A percentile compares a stretch with the other conserved stretches of the same genome.
Conservation (phyloP, 202 grass and related monocot species). For the Schoenoplectus triqueter region DNA sequence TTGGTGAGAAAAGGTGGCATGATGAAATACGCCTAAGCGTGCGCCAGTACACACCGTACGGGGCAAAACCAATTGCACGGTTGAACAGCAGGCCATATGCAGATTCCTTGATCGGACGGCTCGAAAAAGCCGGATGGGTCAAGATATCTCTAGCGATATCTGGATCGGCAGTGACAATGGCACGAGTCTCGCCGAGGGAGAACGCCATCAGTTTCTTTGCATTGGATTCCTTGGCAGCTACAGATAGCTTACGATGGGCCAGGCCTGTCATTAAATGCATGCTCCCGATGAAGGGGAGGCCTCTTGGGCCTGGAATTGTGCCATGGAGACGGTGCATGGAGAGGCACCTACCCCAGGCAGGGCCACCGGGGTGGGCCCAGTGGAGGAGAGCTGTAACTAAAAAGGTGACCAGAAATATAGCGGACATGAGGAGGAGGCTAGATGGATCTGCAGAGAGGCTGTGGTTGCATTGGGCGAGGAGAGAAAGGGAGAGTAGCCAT, state of each 20-base stretch:
- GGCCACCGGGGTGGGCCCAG: slow-evolving; percentile 70
- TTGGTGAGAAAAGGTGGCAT: slow-evolving; percentile 81
- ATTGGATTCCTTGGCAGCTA: slow-evolving; percentile 24
- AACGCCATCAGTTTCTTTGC: slow-evolving; percentile 71
- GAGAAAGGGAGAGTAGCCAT: slow-evolving; percentile 64
- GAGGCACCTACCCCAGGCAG: slow-evolving; percentile 69
- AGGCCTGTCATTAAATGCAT: slow-evolving; percentile 91
- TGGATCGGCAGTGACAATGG: slow-evolving; percentile 62
- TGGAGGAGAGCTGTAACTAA: slow-evolving; percentile 46
- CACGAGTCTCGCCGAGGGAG: slow-evolving; percentile 66
- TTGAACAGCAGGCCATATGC: slow-evolving; percentile 83
- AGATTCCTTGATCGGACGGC: slow-evolving; percentile 83
- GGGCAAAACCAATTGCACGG: slow-evolving; percentile 97
- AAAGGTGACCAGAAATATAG: not conserved
- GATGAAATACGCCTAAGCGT: slow-evolving; percentile 69
- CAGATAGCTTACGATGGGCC: slow-evolving; percentile 74
- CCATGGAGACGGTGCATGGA: not conserved
- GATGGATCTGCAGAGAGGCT: slow-evolving; percentile 31
- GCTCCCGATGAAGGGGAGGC: slow-evolving; percentile 73
- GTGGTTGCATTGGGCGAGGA: slow-evolving; percentile 56
- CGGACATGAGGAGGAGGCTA: slow-evolving; percentile 39
- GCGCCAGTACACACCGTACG: slow-evolving; percentile 72
- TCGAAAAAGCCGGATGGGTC: slow-evolving; percentile 57
- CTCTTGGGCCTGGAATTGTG: slow-evolving; percentile 51
- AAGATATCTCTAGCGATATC: slow-evolving; percentile 76